Percentiles rank a stretch among this genome's conserved stretches.
Evolutionary conservation across 441 rosid species (phyloP).

Genomic region (Monsonia emarginata): DNA sequence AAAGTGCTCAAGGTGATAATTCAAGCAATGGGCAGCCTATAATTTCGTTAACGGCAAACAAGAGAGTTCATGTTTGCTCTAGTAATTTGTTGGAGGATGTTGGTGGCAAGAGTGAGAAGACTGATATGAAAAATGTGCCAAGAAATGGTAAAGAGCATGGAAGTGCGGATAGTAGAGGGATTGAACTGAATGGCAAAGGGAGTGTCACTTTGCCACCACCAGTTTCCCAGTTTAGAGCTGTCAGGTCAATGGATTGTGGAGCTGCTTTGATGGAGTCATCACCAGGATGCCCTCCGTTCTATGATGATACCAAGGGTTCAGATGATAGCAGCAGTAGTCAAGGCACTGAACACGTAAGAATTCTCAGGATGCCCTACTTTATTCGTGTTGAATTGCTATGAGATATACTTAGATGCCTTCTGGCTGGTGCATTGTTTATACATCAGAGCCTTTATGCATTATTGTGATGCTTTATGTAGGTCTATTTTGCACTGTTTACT

Average conservation of each 20-base stretch:
- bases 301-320: conserved; percentile 35
- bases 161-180: too few relatives aligned
- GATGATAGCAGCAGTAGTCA: conserved; percentile 41
- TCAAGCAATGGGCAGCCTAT: conserved; percentile 12
- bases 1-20: conserved; percentile 10
- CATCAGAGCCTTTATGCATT: too few relatives aligned
- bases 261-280: conserved; percentile 18
- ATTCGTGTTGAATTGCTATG: neutral
- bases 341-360: conserved; percentile 32
- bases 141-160: conserved; percentile 15
- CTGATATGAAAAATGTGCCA: conserved; percentile 10
- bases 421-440: neutral
- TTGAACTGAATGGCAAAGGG: conserved; percentile 16
- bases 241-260: conserved; percentile 17
- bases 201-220: conserved; percentile 11
- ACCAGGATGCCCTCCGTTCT: conserved; percentile 43
- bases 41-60: neutral
- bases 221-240: conserved; percentile 4
- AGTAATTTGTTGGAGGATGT: conserved; percentile 18
- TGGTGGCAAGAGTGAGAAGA: conserved; percentile 16
- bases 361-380: neutral
- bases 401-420: neutral
- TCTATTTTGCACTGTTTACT: too few relatives aligned
- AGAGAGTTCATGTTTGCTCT: conserved; percentile 8
- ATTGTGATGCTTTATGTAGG: too few relatives aligned